Base-by-base conservation (phyloP, 352 stramenopile genomes). In the Pythium insidiosum region DNA sequence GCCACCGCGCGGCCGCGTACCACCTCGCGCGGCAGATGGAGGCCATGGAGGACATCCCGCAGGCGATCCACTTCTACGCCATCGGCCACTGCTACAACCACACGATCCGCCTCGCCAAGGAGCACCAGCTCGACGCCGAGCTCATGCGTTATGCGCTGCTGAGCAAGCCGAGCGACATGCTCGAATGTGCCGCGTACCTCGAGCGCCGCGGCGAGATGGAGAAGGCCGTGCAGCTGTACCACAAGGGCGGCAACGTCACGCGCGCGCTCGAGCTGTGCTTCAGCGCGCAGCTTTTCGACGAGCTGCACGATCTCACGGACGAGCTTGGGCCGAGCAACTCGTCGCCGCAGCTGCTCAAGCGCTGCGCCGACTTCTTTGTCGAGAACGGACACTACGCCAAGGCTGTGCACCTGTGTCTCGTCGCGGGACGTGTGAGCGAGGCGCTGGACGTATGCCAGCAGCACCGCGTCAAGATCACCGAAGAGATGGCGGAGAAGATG, bases 231-330 rank as follows among this genome's bases (percentile, higher is more conserved):
- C 77, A 95, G 45, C 70, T 98, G 0, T 98, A 96, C 52, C 72
- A 97, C 39, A 96, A 96, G 55, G 88, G 84, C 29, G 92, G 91
- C 6, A 79, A 98, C 38, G 71, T 95, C 21, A 57, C 78, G 15
- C 87, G 90, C 30, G 94, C 94, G n/a, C 59, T 98, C 1, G 80
- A 96, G 13, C 50, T 98, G 38, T 98, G 93, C 64, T 97, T 98
- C 46, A 61, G 82, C 29, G 84, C 88, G 1, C 71, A 89, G 42
- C 61, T 95, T 11, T 95, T 94, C 34, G 84, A 95, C 19, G 76
- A 93, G 41, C 60, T 95, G 18, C 78, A 91, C 31, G 61, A 84
- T 18, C 80, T 95, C 40, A 90, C 84, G 0, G 83, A 95, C 33
- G 73, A 94, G 23, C 65, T 95, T 5, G 76, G 76, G 6, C 47